These are phyloP conservation scores for Samsoniella hepiali DNA, from an alignment of 2,329 filamentous ascomycete species.

Conservation along the genomic window DNA sequence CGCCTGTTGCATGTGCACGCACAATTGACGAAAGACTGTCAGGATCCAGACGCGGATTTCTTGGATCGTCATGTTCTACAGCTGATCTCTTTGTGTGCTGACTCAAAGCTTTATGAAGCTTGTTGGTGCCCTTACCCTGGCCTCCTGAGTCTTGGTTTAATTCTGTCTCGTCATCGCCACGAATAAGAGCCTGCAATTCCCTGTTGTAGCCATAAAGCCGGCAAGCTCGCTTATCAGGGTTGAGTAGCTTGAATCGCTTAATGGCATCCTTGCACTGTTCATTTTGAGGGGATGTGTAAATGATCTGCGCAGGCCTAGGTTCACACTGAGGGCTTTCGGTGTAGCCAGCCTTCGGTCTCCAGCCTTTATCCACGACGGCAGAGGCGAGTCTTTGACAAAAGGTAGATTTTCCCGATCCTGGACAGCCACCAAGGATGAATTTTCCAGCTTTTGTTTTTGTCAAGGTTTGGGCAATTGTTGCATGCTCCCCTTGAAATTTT, in stretches of 20 bases:
- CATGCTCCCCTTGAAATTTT: not conserved
- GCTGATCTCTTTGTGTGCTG: not conserved
- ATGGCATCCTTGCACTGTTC: conserved; percentile 1
- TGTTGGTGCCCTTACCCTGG: not conserved
- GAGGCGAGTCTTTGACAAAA: not conserved
- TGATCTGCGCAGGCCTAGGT: not conserved
- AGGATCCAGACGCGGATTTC: not conserved
- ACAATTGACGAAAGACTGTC: not conserved
- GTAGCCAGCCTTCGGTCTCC: not conserved
- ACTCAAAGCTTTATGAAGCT: not conserved
- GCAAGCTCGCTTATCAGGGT: not conserved
- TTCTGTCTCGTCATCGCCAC: not conserved
- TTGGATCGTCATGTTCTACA: not conserved
- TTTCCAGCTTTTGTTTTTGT: not conserved
- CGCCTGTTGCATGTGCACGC: not conserved
- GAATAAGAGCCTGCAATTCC: not conserved
- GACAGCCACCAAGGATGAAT: not conserved
- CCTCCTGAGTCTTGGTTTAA: not conserved
- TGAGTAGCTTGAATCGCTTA: not conserved
- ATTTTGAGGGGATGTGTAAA: conserved; percentile 4
- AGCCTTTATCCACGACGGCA: not conserved
- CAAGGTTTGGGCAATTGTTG: not conserved
- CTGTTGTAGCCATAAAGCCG: not conserved
- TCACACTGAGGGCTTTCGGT: not conserved
- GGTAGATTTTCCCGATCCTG: not conserved